Evolutionary conservation across 331 rosid species (phyloP), one percentile per base, ranked within the genome.

Genomic region (Telfairia occidentalis): DNA sequence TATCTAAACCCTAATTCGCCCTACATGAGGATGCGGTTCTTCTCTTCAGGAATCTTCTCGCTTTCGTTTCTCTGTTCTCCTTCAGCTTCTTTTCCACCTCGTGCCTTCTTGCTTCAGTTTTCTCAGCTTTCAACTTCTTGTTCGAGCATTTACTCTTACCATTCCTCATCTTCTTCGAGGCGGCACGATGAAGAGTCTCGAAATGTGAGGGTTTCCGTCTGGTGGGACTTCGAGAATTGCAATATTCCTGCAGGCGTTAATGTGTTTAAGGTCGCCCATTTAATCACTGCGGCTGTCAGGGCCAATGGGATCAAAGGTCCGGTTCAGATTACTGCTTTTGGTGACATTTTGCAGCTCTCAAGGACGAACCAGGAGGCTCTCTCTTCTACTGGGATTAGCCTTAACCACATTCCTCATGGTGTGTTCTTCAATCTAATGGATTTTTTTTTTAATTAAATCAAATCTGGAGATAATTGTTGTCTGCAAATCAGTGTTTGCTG

Each of bases 161-260:
- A 50, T 49, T 72, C 76, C 37, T 72, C 76, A 10, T 49, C 52
- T 35, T 30, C 76, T 52, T 58, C 75, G 63, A 78, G 87, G 43
- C 86, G 81, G 15, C 82, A 46, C 1, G 90, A 87, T 0, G 86
- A 85, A 10, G 96, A 89, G 9, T 84, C 86, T 1, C 82, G 85
- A 7, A 78, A 73, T 49, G 90, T 89, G 32, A 85, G 84, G 85
- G 92, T 91, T 74, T 86, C 92, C 1, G 96, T 92, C 3, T 94
- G 98, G 98, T 94, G 97, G 98, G 97, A 94, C 80, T 90, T 94
- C 63, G 92, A 94, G 82, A 94, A 87, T 52, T 91, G 97, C 83
- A 12, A 57, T 45, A 34, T 87, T 1, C 97, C 98, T 2, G 5
- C 19, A 0, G 87, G 78, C 0, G 64, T 77, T 13, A 84, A 86